These are phyloP conservation scores for Apiotrichum brassicae DNA, from an alignment of 1,284 basidiomycete species.

Conservation along the genomic window DNA sequence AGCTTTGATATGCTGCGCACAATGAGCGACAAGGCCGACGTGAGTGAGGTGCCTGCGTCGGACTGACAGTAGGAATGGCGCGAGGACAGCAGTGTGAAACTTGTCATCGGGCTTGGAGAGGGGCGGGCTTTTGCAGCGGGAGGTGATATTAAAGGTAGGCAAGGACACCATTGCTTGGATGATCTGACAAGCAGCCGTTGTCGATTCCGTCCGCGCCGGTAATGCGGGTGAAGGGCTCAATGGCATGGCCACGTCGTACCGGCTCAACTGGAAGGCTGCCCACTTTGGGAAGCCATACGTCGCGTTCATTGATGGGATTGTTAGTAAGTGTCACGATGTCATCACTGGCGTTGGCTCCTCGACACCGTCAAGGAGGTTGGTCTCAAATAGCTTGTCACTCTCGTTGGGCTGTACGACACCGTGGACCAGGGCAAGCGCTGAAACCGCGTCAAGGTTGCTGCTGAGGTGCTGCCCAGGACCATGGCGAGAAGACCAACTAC, in stretches of 20 bases:
- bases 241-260: slow-evolving; percentile 86
- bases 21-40: slow-evolving; percentile 52
- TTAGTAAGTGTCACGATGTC: slow-evolving; percentile 58
- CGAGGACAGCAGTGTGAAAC: slow-evolving; percentile 1
- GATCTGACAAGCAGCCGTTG: slow-evolving; percentile 1
- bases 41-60: neutral
- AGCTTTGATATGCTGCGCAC: slow-evolving; percentile 72
- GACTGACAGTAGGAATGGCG: slow-evolving; percentile 56
- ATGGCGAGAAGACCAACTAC: too few relatives aligned
- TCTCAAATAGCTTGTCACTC: too few relatives aligned
- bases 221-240: slow-evolving; percentile 54
- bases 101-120: slow-evolving; percentile 8
- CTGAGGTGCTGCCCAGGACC: too few relatives aligned
- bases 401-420: too few relatives aligned
- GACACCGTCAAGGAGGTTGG: too few relatives aligned
- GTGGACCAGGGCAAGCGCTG: too few relatives aligned
- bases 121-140: slow-evolving; percentile 10
- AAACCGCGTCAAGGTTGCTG: too few relatives aligned
- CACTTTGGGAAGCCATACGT: slow-evolving; percentile 74
- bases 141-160: slow-evolving; percentile 10
- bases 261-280: slow-evolving; percentile 74
- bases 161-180: neutral
- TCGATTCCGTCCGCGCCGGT: neutral
- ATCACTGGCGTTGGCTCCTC: too few relatives aligned
- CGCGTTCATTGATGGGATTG: slow-evolving; percentile 75